Conservation (phyloP, 257 asterid genomes). For the Salvia rosmarinus region DNA sequence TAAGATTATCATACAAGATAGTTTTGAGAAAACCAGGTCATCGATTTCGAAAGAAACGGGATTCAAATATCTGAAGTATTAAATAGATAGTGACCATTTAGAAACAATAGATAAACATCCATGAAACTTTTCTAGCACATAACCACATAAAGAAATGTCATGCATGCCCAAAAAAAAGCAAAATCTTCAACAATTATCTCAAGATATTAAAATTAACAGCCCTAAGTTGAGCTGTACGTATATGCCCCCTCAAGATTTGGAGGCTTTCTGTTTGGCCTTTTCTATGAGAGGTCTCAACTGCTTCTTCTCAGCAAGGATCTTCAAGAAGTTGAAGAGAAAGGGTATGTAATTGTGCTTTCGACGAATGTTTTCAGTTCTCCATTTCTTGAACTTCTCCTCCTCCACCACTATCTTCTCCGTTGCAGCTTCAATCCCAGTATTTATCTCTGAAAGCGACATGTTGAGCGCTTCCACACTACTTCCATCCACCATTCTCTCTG, state of each 20-base stretch:
- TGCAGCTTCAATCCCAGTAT: slow-evolving; percentile 79
- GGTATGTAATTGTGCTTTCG: slow-evolving; percentile 94
- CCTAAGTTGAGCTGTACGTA: slow-evolving; percentile 22
- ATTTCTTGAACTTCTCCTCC: slow-evolving; percentile 98
- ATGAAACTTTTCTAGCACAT: slow-evolving; percentile 11
- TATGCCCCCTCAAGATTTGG: slow-evolving; percentile 48
- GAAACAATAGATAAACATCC: neutral
- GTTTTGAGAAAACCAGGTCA: neutral
- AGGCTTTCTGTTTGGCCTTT: slow-evolving; percentile 87
- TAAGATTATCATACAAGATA: neutral
- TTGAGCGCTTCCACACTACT: slow-evolving; percentile 67
- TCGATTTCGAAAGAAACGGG: neutral
- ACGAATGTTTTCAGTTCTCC: slow-evolving; percentile 88
- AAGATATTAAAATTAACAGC: slow-evolving; percentile 26
- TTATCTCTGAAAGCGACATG: slow-evolving; percentile 62
- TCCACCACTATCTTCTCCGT: slow-evolving; percentile 91
- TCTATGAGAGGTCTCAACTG: slow-evolving; percentile 98
- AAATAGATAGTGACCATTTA: neutral
- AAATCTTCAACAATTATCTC: slow-evolving; percentile 17
- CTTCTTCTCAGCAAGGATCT: slow-evolving; percentile 99
- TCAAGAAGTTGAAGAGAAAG: slow-evolving; percentile 90
- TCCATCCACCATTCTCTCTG: slow-evolving; percentile 76
- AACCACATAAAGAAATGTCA: slow-evolving; percentile 12
- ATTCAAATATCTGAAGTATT: neutral
- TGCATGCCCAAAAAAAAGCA: slow-evolving; percentile 2